Percentiles rank a stretch among this genome's conserved stretches.
These are phyloP conservation scores for Starmerella riodocensis DNA, from an alignment of 805 yeast genomes.

Conservation along the genomic window DNA sequence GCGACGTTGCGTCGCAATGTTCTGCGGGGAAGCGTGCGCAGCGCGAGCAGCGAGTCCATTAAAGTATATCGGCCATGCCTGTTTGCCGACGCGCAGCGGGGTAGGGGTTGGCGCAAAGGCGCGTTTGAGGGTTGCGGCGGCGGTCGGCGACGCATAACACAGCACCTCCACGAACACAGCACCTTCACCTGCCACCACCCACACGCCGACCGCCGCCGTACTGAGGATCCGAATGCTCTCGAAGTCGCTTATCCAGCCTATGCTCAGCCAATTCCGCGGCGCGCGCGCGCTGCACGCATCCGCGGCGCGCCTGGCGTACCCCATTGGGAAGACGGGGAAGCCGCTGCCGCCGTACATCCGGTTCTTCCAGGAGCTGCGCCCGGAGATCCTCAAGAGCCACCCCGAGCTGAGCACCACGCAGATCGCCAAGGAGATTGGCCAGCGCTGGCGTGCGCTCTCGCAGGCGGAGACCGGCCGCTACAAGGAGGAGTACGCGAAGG, in stretches of 20 bases:
- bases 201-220: too few species aligned
- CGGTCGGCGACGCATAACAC: too few species aligned
- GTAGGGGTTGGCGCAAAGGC: too few species aligned
- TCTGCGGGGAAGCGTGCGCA: too few species aligned
- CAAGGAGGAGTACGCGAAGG: conserved; percentile 82
- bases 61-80: too few species aligned
- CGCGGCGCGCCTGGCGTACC: conserved; percentile 13
- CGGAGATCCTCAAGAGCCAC: conserved; percentile 79
- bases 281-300: conserved; percentile 16
- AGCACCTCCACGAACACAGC: too few species aligned
- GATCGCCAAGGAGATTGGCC: conserved; percentile 85
- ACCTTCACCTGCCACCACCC: too few species aligned
- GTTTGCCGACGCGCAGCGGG: too few species aligned
- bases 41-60: too few species aligned
- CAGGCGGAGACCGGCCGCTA: conserved; percentile 39
- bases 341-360: conserved; percentile 95
- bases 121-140: too few species aligned
- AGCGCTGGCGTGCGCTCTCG: conserved; percentile 81
- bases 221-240: neutral
- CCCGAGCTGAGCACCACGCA: conserved; percentile 85
- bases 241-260: neutral
- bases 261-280: neutral
- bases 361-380: conserved; percentile 93
- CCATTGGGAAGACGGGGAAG: conserved; percentile 19
- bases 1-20: too few species aligned